Percentiles rank a stretch among this genome's conserved stretches.
These are phyloP conservation scores for Jasminum sambac DNA, from an alignment of 257 asterid species.

Conservation along the genomic window DNA sequence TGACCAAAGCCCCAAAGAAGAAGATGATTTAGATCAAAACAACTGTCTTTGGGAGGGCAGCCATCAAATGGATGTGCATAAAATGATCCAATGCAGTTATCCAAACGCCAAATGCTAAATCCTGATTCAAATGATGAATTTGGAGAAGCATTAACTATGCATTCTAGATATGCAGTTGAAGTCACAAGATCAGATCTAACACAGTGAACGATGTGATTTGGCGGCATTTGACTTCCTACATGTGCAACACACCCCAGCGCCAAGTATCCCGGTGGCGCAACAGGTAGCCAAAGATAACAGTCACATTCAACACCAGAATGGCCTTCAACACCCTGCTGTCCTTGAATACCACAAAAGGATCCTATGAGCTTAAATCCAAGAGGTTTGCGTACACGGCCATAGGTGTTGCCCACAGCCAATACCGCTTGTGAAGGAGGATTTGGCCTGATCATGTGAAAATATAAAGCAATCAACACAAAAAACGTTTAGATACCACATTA, in stretches of 20 bases:
- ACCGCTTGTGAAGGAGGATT: slow-evolving; percentile 97
- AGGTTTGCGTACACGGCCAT: slow-evolving; percentile 94
- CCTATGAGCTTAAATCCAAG: slow-evolving; percentile 80
- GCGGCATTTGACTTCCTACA: slow-evolving; percentile 82
- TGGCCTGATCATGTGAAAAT: slow-evolving; percentile 60
- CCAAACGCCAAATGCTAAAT: slow-evolving; percentile 92
- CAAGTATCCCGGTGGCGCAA: slow-evolving; percentile 94
- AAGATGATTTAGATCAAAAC: slow-evolving; percentile 86
- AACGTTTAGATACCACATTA: slow-evolving; percentile 16
- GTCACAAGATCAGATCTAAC: slow-evolving; percentile 92
- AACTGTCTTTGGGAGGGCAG: slow-evolving; percentile 55
- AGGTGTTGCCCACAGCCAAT: slow-evolving; percentile 76
- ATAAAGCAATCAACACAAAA: slow-evolving; percentile 25
- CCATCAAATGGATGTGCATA: slow-evolving; percentile 69
- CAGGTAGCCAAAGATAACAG: slow-evolving; percentile 92
- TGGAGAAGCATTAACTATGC: slow-evolving; percentile 53
- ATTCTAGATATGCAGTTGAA: slow-evolving; percentile 67
- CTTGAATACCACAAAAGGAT: slow-evolving; percentile 55
- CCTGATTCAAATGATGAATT: slow-evolving; percentile 65
- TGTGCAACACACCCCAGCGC: slow-evolving; percentile 93
- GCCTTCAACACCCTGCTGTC: slow-evolving; percentile 42
- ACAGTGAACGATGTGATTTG: slow-evolving; percentile 85
- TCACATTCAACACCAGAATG: slow-evolving; percentile 41
- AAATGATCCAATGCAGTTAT: slow-evolving; percentile 84
- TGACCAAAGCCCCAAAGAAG: slow-evolving; percentile 70